phyloP scores from a whole-genome alignment of 345 rosid species.

The Acer yangbiense region DNA sequence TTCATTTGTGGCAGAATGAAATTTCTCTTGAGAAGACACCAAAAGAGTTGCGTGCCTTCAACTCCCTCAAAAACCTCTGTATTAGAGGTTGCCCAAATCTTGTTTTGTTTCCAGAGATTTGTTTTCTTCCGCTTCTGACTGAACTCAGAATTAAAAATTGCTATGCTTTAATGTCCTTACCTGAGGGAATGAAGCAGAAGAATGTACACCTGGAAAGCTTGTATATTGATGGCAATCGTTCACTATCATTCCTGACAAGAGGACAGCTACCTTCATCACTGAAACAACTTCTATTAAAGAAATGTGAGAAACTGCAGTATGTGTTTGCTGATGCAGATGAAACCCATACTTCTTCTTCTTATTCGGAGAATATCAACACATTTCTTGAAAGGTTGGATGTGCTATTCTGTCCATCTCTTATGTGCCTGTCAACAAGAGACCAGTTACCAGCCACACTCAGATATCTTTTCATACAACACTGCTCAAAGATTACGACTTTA shows the following conservation, averaged over 20 bases:
- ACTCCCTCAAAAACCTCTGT: background rate
- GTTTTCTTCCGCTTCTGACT: background rate
- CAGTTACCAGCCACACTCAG: constrained; percentile 1
- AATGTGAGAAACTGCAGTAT: background rate
- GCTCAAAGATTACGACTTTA: background rate
- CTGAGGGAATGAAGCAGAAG: background rate
- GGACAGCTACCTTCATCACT: background rate
- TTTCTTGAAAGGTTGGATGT: background rate
- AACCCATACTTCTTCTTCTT: too few species aligned
- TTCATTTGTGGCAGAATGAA: background rate
- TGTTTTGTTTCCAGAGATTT: background rate
- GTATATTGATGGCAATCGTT: background rate
- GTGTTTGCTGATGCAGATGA: background rate
- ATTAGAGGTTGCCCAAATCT: background rate
- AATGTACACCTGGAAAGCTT: background rate
- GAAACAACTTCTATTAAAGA: background rate
- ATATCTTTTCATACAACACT: background rate
- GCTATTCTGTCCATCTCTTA: background rate
- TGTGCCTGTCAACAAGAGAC: background rate
- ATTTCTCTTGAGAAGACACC: background rate
- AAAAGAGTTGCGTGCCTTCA: background rate
- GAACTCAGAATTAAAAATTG: background rate
- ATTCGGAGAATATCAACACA: background rate
- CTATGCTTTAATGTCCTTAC: background rate
- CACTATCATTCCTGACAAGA: background rate